Base-by-base conservation (phyloP, 78 protist genomes). In the Cavenderia fasciculata region DNA sequence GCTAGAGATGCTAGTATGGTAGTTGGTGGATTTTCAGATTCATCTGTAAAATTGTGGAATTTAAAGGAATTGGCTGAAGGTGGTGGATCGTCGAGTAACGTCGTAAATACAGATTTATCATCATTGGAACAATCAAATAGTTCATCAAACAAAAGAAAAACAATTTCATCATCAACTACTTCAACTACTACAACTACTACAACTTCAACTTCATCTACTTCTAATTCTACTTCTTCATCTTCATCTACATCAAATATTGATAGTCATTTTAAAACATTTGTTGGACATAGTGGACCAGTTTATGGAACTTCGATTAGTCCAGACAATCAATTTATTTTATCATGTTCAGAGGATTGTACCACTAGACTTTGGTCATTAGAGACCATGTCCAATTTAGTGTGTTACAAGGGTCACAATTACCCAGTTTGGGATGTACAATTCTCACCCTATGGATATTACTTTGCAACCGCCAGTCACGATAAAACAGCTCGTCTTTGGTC, bases 401-500 rank as follows among this genome's bases (percentile, higher is more conserved):
- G 70, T 16, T 97, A 95, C 92, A 73, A 84, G 46, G 97, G 99
- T 21, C 99, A 97, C 85, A 62, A 56, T 56, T 92, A n/a, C 47
- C 98, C 99, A 21, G 96, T 97, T 25, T 97, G 98, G 98, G 93
- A 90, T 63, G 97, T 95, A 2, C 21, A 29, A n/a, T 94, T 97
- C 44, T 54, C 92, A 10, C 95, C 98, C 31, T 59, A 93, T 43
- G 96, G 95, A 0, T 77, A 62, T 71, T 97, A 97, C 91, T 97
- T 96, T 69, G 99, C 97, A 8, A 78, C 96, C 0, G 99, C 96
- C 4, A 77, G 95, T 4, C 88, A 77, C 38, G 99, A 97, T 52
- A 52, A 86, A 65, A 97, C 99, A 2, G 99, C 99, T 12, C 47
- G 99, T 16, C 73, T 97, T n/a, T 97, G 98, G 98, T 16, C 90